These are phyloP conservation scores for Forsythia suspensa DNA, from an alignment of 257 asterid genomes.

Conservation along the genomic window DNA sequence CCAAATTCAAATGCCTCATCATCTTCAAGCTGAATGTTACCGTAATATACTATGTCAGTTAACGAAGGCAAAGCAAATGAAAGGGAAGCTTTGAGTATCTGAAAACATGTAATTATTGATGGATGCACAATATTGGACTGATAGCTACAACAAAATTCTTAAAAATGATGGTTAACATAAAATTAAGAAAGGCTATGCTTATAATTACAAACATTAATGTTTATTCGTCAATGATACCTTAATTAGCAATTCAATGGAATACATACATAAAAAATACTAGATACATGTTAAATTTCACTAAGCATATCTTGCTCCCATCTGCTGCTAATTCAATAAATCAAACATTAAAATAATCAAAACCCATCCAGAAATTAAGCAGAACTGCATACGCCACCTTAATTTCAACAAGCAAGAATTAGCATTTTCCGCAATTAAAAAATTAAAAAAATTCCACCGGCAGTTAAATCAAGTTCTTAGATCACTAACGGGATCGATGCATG, in stretches of 20 bases:
- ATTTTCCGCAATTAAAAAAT: neutral
- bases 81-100: neutral
- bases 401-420: neutral
- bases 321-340: neutral
- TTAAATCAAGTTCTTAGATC: slow-evolving; percentile 7
- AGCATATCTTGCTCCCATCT: neutral
- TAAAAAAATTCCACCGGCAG: neutral
- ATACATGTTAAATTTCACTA: neutral
- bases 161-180: too few species aligned
- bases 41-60: neutral
- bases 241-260: neutral
- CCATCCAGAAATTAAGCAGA: slow-evolving; percentile 14
- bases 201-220: neutral
- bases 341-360: neutral
- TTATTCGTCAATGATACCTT: neutral
- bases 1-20: neutral
- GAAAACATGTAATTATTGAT: neutral
- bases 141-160: neutral
- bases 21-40: neutral
- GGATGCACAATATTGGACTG: neutral
- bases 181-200: too few species aligned
- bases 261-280: neutral
- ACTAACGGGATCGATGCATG: neutral
- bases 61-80: neutral
- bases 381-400: neutral